Percentiles rank a stretch among this genome's conserved stretches.
Evolutionary conservation across 2,329 filamentous ascomycete genomes (phyloP).

Genomic region (Stenocarpella maydis): DNA sequence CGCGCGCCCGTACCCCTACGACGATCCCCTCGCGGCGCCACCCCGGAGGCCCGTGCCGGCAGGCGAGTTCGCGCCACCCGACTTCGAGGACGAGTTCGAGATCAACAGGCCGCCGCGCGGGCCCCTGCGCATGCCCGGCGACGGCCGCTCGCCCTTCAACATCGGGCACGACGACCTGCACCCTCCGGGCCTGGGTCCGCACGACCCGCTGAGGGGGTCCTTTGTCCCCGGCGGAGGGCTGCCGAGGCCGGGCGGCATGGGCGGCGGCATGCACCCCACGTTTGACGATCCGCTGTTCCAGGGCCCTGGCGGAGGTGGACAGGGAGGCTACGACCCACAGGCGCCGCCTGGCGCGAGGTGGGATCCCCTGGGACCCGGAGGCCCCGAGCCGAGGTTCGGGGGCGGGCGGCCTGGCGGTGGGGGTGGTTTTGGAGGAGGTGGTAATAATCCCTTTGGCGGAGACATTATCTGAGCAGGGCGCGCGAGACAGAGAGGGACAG

Average conservation of each 20-base stretch:
- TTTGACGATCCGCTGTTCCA: constrained; percentile 90
- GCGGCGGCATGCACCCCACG: constrained; percentile 92
- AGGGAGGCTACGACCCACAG: constrained; percentile 69
- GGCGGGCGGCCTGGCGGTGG: constrained; percentile 53
- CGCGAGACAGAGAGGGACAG: background rate
- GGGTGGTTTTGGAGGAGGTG: constrained; percentile 43
- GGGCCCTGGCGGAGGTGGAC: constrained; percentile 56
- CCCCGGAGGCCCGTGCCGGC: constrained; percentile 71
- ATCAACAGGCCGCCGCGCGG: constrained; percentile 73
- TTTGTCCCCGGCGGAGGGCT: constrained; percentile 68
- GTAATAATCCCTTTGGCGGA: constrained; percentile 41
- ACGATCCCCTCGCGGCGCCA: constrained; percentile 70
- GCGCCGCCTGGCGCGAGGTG: constrained; percentile 90
- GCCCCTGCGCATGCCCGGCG: constrained; percentile 37
- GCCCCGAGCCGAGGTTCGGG: constrained; percentile 52
- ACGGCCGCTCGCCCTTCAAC: constrained; percentile 66
- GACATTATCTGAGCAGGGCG: constrained; percentile 43
- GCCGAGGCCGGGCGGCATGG: constrained; percentile 62
- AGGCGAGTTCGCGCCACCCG: constrained; percentile 83
- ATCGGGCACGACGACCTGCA: constrained; percentile 90
- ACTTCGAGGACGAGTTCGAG: constrained; percentile 93
- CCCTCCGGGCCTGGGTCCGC: constrained; percentile 83
- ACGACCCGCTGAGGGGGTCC: constrained; percentile 78
- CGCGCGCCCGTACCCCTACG: constrained; percentile 65
- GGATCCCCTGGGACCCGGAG: constrained; percentile 83